A percentile compares a stretch with the other conserved stretches of the same genome.
phyloP scores from a whole-genome alignment of 768 basidiomycete genomes.

The Rhizopogon vulgaris region DNA sequence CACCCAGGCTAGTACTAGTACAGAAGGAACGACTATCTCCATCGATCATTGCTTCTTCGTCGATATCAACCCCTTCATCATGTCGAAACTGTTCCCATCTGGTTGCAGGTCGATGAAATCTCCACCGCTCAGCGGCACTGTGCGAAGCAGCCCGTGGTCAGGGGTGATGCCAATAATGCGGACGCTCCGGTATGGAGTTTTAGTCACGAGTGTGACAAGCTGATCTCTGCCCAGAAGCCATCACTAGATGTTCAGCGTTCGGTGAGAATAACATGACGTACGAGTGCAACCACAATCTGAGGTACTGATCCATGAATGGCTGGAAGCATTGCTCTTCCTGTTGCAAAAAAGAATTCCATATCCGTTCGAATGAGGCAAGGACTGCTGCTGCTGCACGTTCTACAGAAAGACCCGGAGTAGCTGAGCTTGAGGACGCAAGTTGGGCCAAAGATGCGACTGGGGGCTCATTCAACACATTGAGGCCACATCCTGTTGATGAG shows the following conservation, averaged over 20 bases:
- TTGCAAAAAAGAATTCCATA: conserved; percentile 69
- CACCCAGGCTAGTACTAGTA: too few relatives aligned
- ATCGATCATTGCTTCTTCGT: conserved; percentile 9
- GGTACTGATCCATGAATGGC: conserved; percentile 76
- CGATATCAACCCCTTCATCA: conserved; percentile 80
- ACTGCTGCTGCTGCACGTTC: conserved; percentile 74
- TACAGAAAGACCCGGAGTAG: conserved; percentile 39
- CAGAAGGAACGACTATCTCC: too few relatives aligned
- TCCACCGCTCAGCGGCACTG: conserved; percentile 40
- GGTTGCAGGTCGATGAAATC: conserved; percentile 87
- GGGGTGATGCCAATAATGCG: conserved; percentile 82
- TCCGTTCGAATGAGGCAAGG: conserved; percentile 66
- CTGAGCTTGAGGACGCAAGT: conserved; percentile 26
- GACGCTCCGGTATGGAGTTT: conserved; percentile 59
- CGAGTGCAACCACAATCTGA: conserved; percentile 87
- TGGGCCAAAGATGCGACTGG: conserved; percentile 82
- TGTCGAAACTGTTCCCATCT: conserved; percentile 94
- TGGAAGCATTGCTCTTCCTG: conserved; percentile 57
- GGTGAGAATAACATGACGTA: conserved; percentile 45
- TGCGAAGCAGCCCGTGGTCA: conserved; percentile 84
- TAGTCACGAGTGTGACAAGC: conserved; percentile 75
- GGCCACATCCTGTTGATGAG: conserved; percentile 63
- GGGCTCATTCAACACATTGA: conserved; percentile 78
- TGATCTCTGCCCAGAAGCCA: conserved; percentile 52
- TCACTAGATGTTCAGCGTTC: conserved; percentile 3